Conservation (phyloP, 371 early-diverging fungal genomes). For the Mucor plumbeus region DNA sequence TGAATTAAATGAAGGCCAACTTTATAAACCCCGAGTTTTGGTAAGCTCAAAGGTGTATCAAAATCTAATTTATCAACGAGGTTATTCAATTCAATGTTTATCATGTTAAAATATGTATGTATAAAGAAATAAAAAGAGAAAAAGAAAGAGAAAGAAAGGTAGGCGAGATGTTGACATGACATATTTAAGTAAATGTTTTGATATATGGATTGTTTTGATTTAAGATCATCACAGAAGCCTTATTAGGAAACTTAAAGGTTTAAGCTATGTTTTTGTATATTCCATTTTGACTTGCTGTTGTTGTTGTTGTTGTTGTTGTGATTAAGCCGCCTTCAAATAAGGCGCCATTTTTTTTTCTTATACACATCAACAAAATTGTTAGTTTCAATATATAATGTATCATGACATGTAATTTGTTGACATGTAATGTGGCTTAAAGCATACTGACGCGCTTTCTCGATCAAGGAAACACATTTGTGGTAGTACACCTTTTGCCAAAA, state of each 20-base stretch:
- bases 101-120: background rate
- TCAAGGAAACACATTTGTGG: too few relatives aligned
- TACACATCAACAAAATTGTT: background rate
- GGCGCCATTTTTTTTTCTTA: background rate
- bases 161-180: background rate
- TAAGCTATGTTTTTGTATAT: background rate
- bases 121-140: background rate
- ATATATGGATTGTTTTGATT: background rate
- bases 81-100: background rate
- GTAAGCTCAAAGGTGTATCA: slow-evolving; percentile 35
- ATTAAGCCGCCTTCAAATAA: too few relatives aligned
- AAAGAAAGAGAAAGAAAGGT: background rate
- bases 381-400: too few relatives aligned
- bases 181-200: too few relatives aligned
- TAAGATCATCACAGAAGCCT: background rate
- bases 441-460: background rate
- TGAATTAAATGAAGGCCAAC: slow-evolving; percentile 35
- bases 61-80: slow-evolving; percentile 19
- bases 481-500: too few relatives aligned
- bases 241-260: background rate
- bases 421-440: background rate
- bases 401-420: background rate
- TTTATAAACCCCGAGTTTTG: slow-evolving; percentile 36
- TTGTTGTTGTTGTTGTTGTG: background rate
- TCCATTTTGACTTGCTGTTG: too few relatives aligned